Conservation (phyloP, 768 basidiomycete genomes). For the Flagelloscypha sp. region DNA sequence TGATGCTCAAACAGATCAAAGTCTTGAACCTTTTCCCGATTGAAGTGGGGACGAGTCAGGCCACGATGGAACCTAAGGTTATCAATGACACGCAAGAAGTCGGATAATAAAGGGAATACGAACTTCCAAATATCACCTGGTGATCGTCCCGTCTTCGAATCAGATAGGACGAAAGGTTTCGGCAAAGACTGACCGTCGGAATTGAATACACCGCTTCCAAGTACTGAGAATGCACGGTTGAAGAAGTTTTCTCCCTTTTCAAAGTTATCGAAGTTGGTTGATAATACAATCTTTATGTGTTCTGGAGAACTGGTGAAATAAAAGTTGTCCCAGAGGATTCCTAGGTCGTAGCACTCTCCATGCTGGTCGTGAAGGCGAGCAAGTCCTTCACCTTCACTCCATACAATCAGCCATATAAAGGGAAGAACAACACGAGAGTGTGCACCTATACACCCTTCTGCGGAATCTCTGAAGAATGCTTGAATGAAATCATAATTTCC, state of each 20-base stretch:
- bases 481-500: too few species aligned
- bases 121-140: conserved; percentile 54
- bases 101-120: conserved; percentile 4
- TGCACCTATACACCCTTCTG: too few species aligned
- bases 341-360: too few species aligned
- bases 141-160: background rate
- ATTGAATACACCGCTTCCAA: conserved; percentile 56
- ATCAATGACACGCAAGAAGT: background rate
- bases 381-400: too few species aligned
- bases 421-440: too few species aligned
- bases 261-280: conserved; percentile 21
- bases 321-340: conserved; percentile 13
- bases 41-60: conserved; percentile 58
- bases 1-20: conserved; percentile 50
- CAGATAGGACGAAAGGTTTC: background rate
- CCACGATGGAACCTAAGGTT: conserved; percentile 43
- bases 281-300: conserved; percentile 18
- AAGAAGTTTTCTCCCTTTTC: conserved; percentile 13
- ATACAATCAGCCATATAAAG: too few species aligned
- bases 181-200: conserved; percentile 32
- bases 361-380: too few species aligned
- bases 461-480: too few species aligned
- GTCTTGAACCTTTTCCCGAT: conserved; percentile 40
- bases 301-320: conserved; percentile 13
- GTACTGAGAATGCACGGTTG: conserved; percentile 13